Percentiles rank a stretch among this genome's conserved stretches.
These are phyloP conservation scores for Diversispora eburnea DNA, from an alignment of 192 early-diverging fungal species.

Conservation along the genomic window DNA sequence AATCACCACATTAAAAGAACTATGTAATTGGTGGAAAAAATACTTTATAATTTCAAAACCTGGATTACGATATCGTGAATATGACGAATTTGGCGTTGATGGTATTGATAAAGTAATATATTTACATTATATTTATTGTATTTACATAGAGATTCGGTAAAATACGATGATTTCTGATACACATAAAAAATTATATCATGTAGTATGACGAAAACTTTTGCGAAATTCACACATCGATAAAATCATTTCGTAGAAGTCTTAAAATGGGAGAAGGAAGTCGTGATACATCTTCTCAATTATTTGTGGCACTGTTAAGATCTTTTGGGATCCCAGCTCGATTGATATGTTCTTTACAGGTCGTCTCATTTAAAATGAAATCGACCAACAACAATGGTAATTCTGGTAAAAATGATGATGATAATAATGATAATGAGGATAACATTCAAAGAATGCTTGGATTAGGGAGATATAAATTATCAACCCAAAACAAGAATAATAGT, in stretches of 20 bases:
- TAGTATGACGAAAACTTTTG: constrained; percentile 20
- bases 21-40: constrained; percentile 41
- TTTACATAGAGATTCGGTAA: no score
- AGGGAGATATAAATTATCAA: background rate
- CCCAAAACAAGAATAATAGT: background rate
- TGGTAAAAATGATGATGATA: constrained; percentile 2
- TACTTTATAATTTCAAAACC: constrained; percentile 38
- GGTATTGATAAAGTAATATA: background rate
- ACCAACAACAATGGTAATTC: background rate
- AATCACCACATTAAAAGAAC: constrained; percentile 29
- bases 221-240: constrained; percentile 27
- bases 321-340: constrained; percentile 56
- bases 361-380: constrained; percentile 51
- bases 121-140: constrained; percentile 28
- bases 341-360: constrained; percentile 62
- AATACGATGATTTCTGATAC: no score
- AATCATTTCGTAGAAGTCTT: constrained; percentile 30
- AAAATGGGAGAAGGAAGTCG: constrained; percentile 32
- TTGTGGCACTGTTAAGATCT: constrained; percentile 45
- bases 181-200: no score
- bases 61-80: constrained; percentile 32
- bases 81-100: constrained; percentile 29
- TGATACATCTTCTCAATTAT: constrained; percentile 48
- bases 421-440: constrained; percentile 21
- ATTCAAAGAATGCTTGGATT: constrained; percentile 13